A percentile compares a stretch with the other conserved stretches of the same genome.
phyloP scores from a whole-genome alignment of 257 asterid genomes.

The Solanum commersonii region DNA sequence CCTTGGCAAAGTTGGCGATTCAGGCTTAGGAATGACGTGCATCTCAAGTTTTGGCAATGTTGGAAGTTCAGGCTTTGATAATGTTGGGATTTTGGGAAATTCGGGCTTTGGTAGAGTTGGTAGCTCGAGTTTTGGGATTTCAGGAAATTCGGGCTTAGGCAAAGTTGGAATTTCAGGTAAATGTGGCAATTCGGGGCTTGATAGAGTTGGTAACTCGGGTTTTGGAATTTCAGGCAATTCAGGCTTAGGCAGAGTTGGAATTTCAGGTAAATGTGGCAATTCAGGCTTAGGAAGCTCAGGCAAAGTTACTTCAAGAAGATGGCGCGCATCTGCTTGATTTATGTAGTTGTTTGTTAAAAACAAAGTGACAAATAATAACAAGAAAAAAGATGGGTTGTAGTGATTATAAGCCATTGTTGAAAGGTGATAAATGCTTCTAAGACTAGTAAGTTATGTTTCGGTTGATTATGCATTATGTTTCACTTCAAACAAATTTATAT shows the following conservation, averaged over 20 bases:
- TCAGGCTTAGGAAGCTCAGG: not conserved
- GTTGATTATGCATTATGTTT: not conserved
- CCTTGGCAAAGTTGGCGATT: not conserved
- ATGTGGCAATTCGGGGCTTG: slow-evolving; percentile 1
- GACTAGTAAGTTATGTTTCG: not conserved
- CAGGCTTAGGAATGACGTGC: not conserved
- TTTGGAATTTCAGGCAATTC: slow-evolving; percentile 5
- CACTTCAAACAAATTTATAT: not conserved
- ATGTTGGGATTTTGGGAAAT: slow-evolving; percentile 6
- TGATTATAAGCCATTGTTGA: not conserved
- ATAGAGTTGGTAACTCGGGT: slow-evolving; percentile 13
- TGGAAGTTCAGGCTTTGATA: not conserved
- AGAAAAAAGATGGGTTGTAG: not conserved
- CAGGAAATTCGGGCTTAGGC: slow-evolving; percentile 5
- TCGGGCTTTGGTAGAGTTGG: slow-evolving; percentile 20
- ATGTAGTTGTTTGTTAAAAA: not conserved
- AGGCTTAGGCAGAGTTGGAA: not conserved
- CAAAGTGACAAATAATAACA: not conserved
- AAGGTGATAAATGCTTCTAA: not conserved
- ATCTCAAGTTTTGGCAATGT: not conserved
- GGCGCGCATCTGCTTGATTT: not conserved
- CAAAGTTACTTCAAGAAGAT: not conserved
- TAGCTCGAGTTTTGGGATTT: slow-evolving; percentile 3
- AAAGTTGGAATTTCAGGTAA: not conserved
- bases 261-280: not conserved